These are phyloP conservation scores for Rhizopogon parksii DNA, from an alignment of 1,284 basidiomycete genomes.

Conservation along the genomic window DNA sequence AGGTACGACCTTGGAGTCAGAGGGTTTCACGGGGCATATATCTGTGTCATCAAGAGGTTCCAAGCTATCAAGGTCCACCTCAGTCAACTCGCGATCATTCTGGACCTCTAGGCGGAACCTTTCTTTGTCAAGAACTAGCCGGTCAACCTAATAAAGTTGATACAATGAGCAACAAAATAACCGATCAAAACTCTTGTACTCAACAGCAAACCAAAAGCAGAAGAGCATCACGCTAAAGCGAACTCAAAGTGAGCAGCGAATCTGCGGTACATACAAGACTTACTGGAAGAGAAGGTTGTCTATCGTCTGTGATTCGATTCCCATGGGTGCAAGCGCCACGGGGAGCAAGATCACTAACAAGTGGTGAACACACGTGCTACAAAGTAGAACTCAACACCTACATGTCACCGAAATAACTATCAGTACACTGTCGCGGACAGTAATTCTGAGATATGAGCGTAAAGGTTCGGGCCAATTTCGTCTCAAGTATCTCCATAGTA, in stretches of 20 bases:
- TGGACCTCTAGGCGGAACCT: neutral
- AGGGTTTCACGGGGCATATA: neutral
- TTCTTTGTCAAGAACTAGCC: neutral
- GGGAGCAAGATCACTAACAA: neutral
- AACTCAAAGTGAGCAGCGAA: neutral
- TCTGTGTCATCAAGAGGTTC: neutral
- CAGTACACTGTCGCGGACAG: neutral
- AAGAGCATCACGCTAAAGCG: neutral
- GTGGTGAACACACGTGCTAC: neutral
- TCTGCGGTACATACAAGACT: neutral
- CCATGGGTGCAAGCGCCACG: neutral
- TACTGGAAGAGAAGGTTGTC: neutral
- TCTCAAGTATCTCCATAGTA: neutral
- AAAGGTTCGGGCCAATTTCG: neutral
- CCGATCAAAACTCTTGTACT: neutral
- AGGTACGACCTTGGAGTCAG: neutral
- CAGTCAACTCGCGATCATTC: too few species aligned
- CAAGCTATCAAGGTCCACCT: neutral
- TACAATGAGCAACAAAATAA: neutral
- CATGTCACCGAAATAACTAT: neutral
- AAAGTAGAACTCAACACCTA: neutral
- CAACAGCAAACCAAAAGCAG: neutral
- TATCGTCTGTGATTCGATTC: neutral
- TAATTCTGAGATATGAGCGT: neutral
- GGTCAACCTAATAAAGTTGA: neutral